Conservation (phyloP, 495 filamentous ascomycete species). For the Penicillium coffeae region DNA sequence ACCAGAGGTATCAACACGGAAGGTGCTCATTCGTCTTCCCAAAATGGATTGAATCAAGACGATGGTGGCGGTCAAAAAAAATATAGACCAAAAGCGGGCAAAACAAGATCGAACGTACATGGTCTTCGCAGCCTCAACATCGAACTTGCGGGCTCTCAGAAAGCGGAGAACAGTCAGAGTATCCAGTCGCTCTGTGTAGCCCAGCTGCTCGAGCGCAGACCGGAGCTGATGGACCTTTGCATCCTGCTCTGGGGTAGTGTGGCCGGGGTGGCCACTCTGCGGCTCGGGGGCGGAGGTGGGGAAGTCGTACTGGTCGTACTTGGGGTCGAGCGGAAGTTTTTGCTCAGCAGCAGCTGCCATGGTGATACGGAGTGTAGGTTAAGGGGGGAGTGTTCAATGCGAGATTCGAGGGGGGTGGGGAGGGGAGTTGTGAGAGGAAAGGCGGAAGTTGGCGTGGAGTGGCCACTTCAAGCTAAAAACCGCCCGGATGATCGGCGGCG, state of each 20-base stretch:
- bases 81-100: background rate
- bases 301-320: conserved; percentile 95
- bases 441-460: conserved; percentile 8
- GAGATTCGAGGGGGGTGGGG: conserved; percentile 20
- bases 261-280: conserved; percentile 78
- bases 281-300: conserved; percentile 70
- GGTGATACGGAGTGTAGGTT: conserved; percentile 17
- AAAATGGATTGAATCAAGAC: too few species aligned
- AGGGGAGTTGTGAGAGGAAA: conserved; percentile 11
- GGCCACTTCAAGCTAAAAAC: conserved; percentile 17
- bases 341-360: conserved; percentile 39
- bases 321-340: conserved; percentile 65
- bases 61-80: background rate
- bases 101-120: conserved; percentile 70
- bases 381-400: conserved; percentile 7
- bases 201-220: conserved; percentile 74
- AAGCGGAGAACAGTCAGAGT: conserved; percentile 89
- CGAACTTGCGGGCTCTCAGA: conserved; percentile 90
- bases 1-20: background rate
- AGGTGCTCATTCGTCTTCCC: too few species aligned
- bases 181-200: conserved; percentile 81
- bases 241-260: conserved; percentile 84
- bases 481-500: conserved; percentile 6
- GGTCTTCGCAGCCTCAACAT: conserved; percentile 74
- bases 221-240: conserved; percentile 84